phyloP scores from a whole-genome alignment of 78 protist genomes.

The Emiliania huxleyi region DNA sequence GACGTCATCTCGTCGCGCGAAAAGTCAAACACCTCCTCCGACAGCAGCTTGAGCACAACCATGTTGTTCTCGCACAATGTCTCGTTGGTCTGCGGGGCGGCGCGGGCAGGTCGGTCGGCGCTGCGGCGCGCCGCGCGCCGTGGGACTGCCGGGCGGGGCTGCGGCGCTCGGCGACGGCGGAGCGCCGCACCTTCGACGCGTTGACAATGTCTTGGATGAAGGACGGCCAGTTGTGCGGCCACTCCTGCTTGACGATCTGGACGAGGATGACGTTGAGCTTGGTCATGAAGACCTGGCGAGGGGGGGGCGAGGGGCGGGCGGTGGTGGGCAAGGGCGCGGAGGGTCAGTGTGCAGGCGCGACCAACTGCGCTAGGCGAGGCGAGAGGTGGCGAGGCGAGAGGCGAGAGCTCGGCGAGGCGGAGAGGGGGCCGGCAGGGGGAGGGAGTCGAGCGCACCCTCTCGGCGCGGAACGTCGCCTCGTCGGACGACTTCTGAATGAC shows the following conservation, averaged over 20 bases:
- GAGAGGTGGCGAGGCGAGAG: no score
- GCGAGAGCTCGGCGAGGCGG: no score
- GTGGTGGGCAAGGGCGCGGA: no score
- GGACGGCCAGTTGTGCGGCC: slow-evolving; percentile 79
- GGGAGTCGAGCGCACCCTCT: neutral
- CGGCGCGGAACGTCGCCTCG: slow-evolving; percentile 31
- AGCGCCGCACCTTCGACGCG: slow-evolving; percentile 68
- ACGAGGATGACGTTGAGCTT: slow-evolving; percentile 82
- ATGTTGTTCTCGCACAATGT: slow-evolving; percentile 94
- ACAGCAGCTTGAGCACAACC: slow-evolving; percentile 82
- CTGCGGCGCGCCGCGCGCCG: no score
- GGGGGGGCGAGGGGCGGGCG: no score
- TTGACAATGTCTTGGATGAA: slow-evolving; percentile 91
- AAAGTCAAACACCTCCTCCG: slow-evolving; percentile 87
- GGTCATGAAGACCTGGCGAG: slow-evolving; percentile 38
- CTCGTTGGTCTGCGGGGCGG: no score
- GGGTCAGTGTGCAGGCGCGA: no score
- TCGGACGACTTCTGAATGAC: slow-evolving; percentile 70
- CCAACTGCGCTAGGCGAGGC: no score
- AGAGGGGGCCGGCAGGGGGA: no score
- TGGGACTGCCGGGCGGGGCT: no score
- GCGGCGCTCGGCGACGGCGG: no score
- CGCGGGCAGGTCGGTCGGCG: no score
- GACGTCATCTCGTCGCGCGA: slow-evolving; percentile 84
- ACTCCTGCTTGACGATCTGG: slow-evolving; percentile 92